Base-by-base conservation (phyloP, 108 stramenopile genomes). In the Mayamaea pseudoterrestris region DNA sequence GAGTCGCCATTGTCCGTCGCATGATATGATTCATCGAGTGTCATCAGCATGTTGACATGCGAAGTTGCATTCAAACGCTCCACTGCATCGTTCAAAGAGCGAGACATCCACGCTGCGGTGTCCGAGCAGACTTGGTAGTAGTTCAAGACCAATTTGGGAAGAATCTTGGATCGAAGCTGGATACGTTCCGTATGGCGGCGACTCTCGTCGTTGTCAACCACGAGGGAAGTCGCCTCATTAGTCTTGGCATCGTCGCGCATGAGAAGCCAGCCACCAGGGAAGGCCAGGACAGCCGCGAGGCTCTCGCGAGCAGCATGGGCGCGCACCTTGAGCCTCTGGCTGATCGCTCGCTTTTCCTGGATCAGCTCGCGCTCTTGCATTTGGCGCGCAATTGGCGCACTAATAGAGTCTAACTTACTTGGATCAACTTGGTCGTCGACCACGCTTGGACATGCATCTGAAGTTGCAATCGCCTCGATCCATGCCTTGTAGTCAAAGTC, bases 211-310 rank as follows among this genome's bases (percentile, higher is more conserved):
- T 53, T 36, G 16, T 39, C 34, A 12, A 24, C 21, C 12, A 58
- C 37, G n/a, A n/a, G n/a, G n/a, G n/a, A n/a, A n/a, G n/a, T n/a
- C n/a, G n/a, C n/a, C n/a, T n/a, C n/a, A n/a, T n/a, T n/a, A n/a
- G n/a, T n/a, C n/a, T n/a, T n/a, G 4, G 20, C 61, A 41, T 67
- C 58, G 16, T 77, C 68, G 27, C 65, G 70, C 16, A 57, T 2
- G 11, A 60, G 43, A 21, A 86, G 61, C 80, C 78, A 88, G 5
- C 85, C 85, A 57, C 85, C 80, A 0, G 52, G 63, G 53, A 70
- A 53, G 9, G 65, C 50, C 25, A 88, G 60, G 35, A 88, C 85
- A 17, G 43, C 50, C 36, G 61, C 39, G 46, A 80, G 55, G 34
- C 61, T 58, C 17, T 60, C 53, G 16, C 60, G 62, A 3, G 72